These are phyloP conservation scores for Nothopassalora personata DNA, from an alignment of 2,329 filamentous ascomycete species.

Conservation along the genomic window DNA sequence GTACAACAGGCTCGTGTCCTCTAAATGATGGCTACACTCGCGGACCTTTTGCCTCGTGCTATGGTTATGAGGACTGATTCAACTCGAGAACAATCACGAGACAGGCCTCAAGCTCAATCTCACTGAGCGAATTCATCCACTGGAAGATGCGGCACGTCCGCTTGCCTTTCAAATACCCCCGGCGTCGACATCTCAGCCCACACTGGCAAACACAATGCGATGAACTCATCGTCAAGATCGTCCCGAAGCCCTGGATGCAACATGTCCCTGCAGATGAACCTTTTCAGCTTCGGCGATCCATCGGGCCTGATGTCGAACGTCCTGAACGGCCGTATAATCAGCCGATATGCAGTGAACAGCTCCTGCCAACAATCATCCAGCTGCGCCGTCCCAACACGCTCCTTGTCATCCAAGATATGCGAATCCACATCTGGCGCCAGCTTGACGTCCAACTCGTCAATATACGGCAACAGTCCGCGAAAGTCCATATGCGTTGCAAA, in stretches of 20 bases:
- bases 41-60: background rate
- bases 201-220: constrained; percentile 24
- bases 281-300: constrained; percentile 17
- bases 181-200: constrained; percentile 24
- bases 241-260: constrained; percentile 17
- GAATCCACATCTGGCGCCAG: constrained; percentile 40
- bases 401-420: constrained; percentile 34
- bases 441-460: constrained; percentile 34
- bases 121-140: background rate
- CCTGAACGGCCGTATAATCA: constrained; percentile 13
- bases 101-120: background rate
- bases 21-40: background rate
- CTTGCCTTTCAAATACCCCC: constrained; percentile 22
- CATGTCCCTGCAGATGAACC: constrained; percentile 25
- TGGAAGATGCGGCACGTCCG: background rate
- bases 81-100: background rate
- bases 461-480: constrained; percentile 19
- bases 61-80: background rate
- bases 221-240: constrained; percentile 27
- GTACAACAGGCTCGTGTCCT: too few species aligned
- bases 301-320: constrained; percentile 10
- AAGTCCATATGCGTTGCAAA: constrained; percentile 29
- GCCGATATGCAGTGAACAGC: constrained; percentile 23
- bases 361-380: constrained; percentile 37
- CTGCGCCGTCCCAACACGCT: constrained; percentile 39